Conservation (phyloP, 768 basidiomycete species). For the Strobilomyces confusus region DNA sequence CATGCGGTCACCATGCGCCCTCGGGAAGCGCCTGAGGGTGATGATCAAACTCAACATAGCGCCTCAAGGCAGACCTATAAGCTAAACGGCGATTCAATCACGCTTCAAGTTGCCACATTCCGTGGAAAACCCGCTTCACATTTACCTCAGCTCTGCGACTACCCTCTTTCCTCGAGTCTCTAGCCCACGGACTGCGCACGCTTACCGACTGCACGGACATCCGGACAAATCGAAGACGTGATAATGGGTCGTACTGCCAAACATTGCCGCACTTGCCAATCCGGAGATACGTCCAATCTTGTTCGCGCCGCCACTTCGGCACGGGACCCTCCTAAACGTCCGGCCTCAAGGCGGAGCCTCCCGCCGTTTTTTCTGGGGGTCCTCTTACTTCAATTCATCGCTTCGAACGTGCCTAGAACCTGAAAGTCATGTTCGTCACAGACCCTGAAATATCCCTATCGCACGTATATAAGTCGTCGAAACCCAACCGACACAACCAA, state of each 20-base stretch:
- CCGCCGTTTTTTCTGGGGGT: constrained; percentile 29
- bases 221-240: constrained; percentile 33
- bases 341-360: constrained; percentile 10
- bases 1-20: constrained; percentile 36
- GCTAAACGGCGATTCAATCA: constrained; percentile 24
- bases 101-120: constrained; percentile 1
- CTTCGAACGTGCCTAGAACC: constrained; percentile 23
- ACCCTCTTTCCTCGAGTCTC: constrained; percentile 3
- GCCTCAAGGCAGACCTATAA: constrained; percentile 32
- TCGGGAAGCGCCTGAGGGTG: constrained; percentile 23
- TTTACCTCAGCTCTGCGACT: constrained; percentile 30
- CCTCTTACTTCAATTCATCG: constrained; percentile 32
- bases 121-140: constrained; percentile 12
- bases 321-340: constrained; percentile 17
- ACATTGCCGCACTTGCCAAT: constrained; percentile 4
- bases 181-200: constrained; percentile 7
- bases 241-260: constrained; percentile 14
- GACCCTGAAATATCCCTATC: constrained; percentile 23
- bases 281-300: constrained; percentile 17
- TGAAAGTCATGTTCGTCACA: constrained; percentile 9
- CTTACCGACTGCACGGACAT: constrained; percentile 20
- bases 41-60: constrained; percentile 21
- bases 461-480: constrained; percentile 25
- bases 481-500: background rate
- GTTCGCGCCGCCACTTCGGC: constrained; percentile 17